Base-by-base conservation (phyloP, 345 rosid genomes). In the Reutealis trisperma region DNA sequence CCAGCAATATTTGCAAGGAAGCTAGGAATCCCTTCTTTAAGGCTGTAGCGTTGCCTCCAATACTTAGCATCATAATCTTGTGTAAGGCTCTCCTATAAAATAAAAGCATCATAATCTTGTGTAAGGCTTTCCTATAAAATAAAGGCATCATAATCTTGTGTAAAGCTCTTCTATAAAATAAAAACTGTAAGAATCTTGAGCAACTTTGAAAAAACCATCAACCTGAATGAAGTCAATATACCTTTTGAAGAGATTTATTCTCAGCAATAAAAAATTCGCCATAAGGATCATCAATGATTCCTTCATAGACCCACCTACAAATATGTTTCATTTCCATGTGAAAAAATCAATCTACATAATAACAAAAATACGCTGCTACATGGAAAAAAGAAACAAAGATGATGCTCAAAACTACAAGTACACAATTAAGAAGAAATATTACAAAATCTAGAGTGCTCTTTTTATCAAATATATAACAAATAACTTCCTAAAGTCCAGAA, bases 251-350 rank as follows among this genome's bases (percentile, higher is more conserved):
- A 67, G 90, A 90, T 80, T 94, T 93, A 81, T 92, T 88, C 86
- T 93, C 99, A 54, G 90, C 89, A 75, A 96, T 93, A 75, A 96
- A 96, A 87, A 96, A 93, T 80, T 93, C 99, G 62, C 98, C 96
- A 81, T 96, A 96, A 65, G 99, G 98, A 81, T 96, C 98, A 79
- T 96, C 94, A 54, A 96, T 93, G 73, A 88, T 91, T 79, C 99
- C 99, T 89, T 96, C 98, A 85, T 96, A 96, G 79, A 96, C 94
- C 99, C 99, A 96, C 92, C 99, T 96, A 75, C 67, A 73, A 63
- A 70, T 72, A 72, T 66, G 75, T 75, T 83, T 70, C 44, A 68
- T 63, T 63, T 69, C 73, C 75, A 72, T 57, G 62, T 34, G 37
- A 27, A 37, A 80, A 72, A 76, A 77, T 67, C 76, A 73, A 47